Evolutionary conservation across 1,139 yeast genomes (phyloP).

Genomic region (Taphrina confusa): DNA sequence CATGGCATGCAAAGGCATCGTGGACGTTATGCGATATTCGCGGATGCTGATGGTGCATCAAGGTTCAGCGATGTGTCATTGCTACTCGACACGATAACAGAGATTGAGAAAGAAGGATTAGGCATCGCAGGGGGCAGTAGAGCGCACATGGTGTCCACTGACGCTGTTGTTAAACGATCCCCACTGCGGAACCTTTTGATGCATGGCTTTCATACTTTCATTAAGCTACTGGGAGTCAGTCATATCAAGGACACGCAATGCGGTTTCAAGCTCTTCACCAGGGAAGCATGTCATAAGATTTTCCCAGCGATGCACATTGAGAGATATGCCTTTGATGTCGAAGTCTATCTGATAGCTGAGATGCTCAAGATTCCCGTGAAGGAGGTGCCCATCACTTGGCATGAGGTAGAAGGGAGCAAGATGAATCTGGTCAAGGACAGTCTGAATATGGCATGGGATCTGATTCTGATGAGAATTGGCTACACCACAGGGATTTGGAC

Average conservation of each 20-base stretch:
- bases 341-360: constrained; percentile 76
- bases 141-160: constrained; percentile 95
- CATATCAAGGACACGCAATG: constrained; percentile 91
- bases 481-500: constrained; percentile 72
- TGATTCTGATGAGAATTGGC: constrained; percentile 87
- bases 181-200: constrained; percentile 84
- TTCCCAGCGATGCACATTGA: constrained; percentile 95
- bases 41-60: constrained; percentile 98
- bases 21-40: constrained; percentile 77
- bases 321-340: constrained; percentile 98
- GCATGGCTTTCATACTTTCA: constrained; percentile 87
- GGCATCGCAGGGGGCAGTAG: constrained; percentile 87
- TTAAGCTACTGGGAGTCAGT: constrained; percentile 84
- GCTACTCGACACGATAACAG: constrained; percentile 53
- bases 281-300: constrained; percentile 61
- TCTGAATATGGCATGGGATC: constrained; percentile 90
- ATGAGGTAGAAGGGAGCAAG: constrained; percentile 93
- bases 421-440: constrained; percentile 90
- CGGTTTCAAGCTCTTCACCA: constrained; percentile 89
- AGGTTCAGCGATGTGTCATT: constrained; percentile 67
- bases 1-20: constrained; percentile 81
- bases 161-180: constrained; percentile 91
- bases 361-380: constrained; percentile 64
- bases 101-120: constrained; percentile 47
- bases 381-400: constrained; percentile 93